Percentiles rank a stretch among this genome's conserved stretches.
These are phyloP conservation scores for Alternaria gaisen DNA, from an alignment of 2,329 filamentous ascomycete genomes.

Conservation along the genomic window DNA sequence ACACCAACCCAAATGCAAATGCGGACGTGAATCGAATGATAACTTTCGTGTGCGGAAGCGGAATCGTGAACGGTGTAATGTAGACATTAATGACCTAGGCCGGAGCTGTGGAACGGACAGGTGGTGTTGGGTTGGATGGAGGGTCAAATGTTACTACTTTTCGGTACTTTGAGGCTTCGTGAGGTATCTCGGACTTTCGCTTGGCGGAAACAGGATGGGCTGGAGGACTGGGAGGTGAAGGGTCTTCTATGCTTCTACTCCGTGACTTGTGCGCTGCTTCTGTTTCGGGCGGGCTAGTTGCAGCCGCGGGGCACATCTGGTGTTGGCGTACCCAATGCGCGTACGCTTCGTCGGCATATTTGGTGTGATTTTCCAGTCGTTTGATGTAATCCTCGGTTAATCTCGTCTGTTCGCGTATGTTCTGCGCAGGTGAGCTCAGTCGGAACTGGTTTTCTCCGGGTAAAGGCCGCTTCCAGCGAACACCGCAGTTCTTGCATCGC, in stretches of 20 bases:
- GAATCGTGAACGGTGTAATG: slow-evolving; percentile 8
- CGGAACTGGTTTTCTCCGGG: slow-evolving; percentile 22
- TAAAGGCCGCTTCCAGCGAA: slow-evolving; percentile 31
- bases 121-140: slow-evolving; percentile 18
- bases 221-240: not conserved
- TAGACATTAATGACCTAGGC: slow-evolving; percentile 12
- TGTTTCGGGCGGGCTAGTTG: slow-evolving; percentile 11
- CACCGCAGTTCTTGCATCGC: slow-evolving; percentile 31
- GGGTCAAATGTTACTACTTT: slow-evolving; percentile 22
- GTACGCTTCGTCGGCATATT: slow-evolving; percentile 30
- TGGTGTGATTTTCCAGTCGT: slow-evolving; percentile 25
- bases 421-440: slow-evolving; percentile 23
- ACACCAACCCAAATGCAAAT: slow-evolving; percentile 33
- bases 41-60: slow-evolving; percentile 11
- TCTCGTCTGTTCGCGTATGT: slow-evolving; percentile 23
- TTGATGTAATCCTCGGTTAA: slow-evolving; percentile 27
- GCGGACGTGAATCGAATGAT: slow-evolving; percentile 19
- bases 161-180: slow-evolving; percentile 25
- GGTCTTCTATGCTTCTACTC: slow-evolving; percentile 9
- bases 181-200: slow-evolving; percentile 28
- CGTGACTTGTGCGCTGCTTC: slow-evolving; percentile 13
- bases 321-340: slow-evolving; percentile 12
- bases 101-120: slow-evolving; percentile 24
- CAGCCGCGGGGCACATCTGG: slow-evolving; percentile 8
- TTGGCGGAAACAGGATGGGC: slow-evolving; percentile 19